Conservation (phyloP, 495 filamentous ascomycete genomes). For the Monascus purpureus region DNA sequence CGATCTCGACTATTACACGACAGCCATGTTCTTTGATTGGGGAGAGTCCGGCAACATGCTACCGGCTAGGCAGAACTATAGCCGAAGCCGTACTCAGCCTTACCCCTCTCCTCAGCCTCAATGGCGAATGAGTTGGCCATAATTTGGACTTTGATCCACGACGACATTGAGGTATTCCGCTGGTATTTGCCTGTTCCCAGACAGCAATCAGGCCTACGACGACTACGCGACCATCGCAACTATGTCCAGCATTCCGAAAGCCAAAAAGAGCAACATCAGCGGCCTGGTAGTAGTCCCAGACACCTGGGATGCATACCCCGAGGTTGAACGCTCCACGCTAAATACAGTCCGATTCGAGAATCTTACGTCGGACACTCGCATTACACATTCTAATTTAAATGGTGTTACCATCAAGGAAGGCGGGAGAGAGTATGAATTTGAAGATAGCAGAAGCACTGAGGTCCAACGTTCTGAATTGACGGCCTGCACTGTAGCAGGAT, state of each 20-base stretch:
- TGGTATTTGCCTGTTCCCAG: no score
- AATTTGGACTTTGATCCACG: no score
- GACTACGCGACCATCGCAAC: not conserved
- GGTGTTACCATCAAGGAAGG: not conserved
- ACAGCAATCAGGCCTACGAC: no score
- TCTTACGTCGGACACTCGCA: conserved; percentile 1
- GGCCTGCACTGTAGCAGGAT: not conserved
- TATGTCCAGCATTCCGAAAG: conserved; percentile 6
- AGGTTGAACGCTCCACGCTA: conserved; percentile 3
- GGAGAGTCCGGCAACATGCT: no score
- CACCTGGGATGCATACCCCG: conserved; percentile 5
- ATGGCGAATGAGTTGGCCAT: no score
- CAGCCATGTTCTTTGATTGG: no score
- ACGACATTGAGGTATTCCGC: no score
- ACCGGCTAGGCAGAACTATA: no score
- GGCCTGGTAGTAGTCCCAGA: conserved; percentile 3
- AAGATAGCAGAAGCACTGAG: not conserved
- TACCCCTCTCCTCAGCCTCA: no score
- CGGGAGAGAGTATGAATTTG: not conserved
- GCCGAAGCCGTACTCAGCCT: no score
- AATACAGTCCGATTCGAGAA: conserved; percentile 1
- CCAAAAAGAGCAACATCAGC: conserved; percentile 2
- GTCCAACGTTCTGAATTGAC: not conserved
- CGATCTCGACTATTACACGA: no score
- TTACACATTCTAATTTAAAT: not conserved